These are phyloP conservation scores for Takashimella tepidaria DNA, from an alignment of 1,284 basidiomycete genomes.

Conservation along the genomic window DNA sequence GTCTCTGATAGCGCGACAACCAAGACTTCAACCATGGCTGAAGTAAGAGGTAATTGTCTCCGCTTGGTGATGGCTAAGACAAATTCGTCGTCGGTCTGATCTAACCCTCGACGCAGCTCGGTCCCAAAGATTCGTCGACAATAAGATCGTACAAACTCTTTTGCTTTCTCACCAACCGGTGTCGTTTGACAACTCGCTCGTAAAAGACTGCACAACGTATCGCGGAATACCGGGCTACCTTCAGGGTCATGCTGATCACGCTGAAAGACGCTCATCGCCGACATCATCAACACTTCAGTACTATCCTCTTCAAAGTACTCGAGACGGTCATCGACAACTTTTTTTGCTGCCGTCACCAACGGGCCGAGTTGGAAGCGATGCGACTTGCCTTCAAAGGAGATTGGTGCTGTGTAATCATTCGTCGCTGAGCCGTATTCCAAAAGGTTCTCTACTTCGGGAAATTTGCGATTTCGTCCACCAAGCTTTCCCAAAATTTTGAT, in stretches of 20 bases:
- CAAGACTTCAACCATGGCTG: constrained; percentile 58
- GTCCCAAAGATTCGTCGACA: constrained; percentile 36
- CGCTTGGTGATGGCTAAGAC: constrained; percentile 25
- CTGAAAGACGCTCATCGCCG: constrained; percentile 65
- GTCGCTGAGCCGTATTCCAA: constrained; percentile 68
- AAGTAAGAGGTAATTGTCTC: constrained; percentile 36
- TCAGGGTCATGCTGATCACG: constrained; percentile 50
- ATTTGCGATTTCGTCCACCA: constrained; percentile 86
- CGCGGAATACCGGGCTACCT: constrained; percentile 31
- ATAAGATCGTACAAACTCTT: constrained; percentile 33
- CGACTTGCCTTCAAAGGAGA: constrained; percentile 69
- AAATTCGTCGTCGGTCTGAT: constrained; percentile 19
- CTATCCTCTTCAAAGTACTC: constrained; percentile 66
- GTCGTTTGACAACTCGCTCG: constrained; percentile 27
- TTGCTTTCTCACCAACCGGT: constrained; percentile 24
- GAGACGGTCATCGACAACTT: constrained; percentile 60
- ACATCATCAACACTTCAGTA: constrained; percentile 71
- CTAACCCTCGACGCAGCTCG: constrained; percentile 32
- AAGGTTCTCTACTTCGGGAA: constrained; percentile 75
- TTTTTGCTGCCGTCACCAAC: constrained; percentile 65
- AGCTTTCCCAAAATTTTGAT: constrained; percentile 96
- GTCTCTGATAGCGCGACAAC: constrained; percentile 71
- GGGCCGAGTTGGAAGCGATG: constrained; percentile 68
- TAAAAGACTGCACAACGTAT: constrained; percentile 37
- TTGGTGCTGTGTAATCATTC: constrained; percentile 61